Evolutionary conservation across 2,329 filamentous ascomycete species (phyloP), one percentile per base, ranked within the genome.

Genomic region (Remersonia thermophila): DNA sequence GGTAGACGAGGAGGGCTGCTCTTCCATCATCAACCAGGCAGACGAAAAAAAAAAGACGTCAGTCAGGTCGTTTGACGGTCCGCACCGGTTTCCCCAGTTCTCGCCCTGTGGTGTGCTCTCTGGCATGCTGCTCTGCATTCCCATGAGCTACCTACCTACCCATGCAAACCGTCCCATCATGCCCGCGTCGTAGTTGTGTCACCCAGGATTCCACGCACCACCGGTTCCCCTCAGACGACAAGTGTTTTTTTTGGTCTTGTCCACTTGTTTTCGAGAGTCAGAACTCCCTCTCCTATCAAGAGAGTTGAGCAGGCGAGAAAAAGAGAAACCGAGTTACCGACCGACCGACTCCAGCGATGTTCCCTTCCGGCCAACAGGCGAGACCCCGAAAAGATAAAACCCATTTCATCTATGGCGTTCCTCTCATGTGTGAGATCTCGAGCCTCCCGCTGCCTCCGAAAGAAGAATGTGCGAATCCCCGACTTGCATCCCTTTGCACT

Each of bases 111-210:
- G 35, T 25, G 27, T 16, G 28, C 17, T 25, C 25, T 18, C 30
- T 41, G 43, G 13, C 37, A 28, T 42, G 36, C 30, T 40, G 48
- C 50, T 42, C 46, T 47, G 41, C 45, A 48, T 48, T 49, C 45
- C 47, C 42, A 9, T 52, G 46, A 47, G 51, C 51, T 53, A 52
- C 52, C 47, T 50, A 51, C 51, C 50, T 50, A 48, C 36, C 43
- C 40, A 39, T 45, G 39, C 42, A 45, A n/a, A n/a, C n/a, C n/a
- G n/a, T n/a, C n/a, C 20, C 20, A 9, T 9, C 20, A 23, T 23
- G 40, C 12, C 27, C 13, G 5, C 5, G 27, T 28, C 7, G 6
- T 11, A 28, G 13, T 12, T 7, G 7, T 12, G 27, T 14, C 27
- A 28, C 27, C 13, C 13, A 12, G 12, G 27, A 28, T 45, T 48